Conservation (phyloP, 75 land plant genomes). For the Pseudotsuga menziesii region DNA sequence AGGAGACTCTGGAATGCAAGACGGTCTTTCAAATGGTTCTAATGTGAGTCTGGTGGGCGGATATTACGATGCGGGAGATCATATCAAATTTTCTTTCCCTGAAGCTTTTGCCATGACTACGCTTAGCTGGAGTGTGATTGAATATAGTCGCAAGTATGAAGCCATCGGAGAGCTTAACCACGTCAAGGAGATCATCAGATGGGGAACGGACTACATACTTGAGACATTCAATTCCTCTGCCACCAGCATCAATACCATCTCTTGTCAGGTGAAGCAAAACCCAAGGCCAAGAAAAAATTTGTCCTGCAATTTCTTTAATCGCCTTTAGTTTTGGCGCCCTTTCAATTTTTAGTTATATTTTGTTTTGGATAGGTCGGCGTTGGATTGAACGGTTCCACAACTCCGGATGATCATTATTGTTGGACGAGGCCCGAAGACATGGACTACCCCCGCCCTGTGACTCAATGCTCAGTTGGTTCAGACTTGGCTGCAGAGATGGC, state of each 20-base stretch:
- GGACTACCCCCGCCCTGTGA: constrained; percentile 56
- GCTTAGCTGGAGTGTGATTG: constrained; percentile 97
- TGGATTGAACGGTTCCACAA: neutral
- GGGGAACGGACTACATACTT: constrained; percentile 92
- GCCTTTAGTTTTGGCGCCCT: no score
- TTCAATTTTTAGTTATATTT: no score
- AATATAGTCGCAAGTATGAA: constrained; percentile 79
- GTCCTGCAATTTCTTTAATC: neutral
- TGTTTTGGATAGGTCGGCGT: constrained; percentile 3
- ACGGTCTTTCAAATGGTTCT: constrained; percentile 35
- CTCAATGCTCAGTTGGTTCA: constrained; percentile 44
- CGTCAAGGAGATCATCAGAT: constrained; percentile 76
- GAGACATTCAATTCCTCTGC: constrained; percentile 83
- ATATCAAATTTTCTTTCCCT: constrained; percentile 89
- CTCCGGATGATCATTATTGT: constrained; percentile 79
- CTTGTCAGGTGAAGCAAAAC: constrained; percentile 39
- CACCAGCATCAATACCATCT: constrained; percentile 43
- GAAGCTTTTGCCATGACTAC: constrained; percentile 82
- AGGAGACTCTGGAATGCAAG: constrained; percentile 59
- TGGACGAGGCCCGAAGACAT: constrained; percentile 97
- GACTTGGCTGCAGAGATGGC: constrained; percentile 99
- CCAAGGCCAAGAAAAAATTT: neutral
- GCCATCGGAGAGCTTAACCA: constrained; percentile 84
- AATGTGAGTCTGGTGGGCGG: constrained; percentile 66
- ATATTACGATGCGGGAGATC: constrained; percentile 92